A percentile compares a stretch with the other conserved stretches of the same genome.
Conservation (phyloP, 495 filamentous ascomycete genomes). For the Barbatosphaeria neglecta region DNA sequence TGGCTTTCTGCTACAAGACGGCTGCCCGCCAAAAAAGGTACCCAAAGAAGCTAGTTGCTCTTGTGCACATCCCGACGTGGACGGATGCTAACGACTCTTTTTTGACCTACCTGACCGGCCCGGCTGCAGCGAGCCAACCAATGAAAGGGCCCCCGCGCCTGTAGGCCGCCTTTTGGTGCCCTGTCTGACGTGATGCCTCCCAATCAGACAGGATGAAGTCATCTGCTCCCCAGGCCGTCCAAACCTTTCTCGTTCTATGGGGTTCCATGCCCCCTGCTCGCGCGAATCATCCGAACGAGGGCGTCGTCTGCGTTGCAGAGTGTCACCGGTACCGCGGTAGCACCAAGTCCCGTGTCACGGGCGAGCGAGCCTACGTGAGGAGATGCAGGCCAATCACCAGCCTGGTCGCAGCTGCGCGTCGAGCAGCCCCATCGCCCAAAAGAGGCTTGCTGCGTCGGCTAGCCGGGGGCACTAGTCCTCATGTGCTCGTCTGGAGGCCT, state of each 20-base stretch:
- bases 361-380: not conserved
- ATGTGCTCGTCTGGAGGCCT: not conserved
- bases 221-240: not conserved
- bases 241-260: not conserved
- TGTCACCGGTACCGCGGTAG: not conserved
- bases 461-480: not conserved
- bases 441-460: not conserved
- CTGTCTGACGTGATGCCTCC: not conserved
- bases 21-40: too few relatives aligned
- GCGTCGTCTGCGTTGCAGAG: not conserved
- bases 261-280: not conserved
- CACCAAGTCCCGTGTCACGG: not conserved
- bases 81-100: too few relatives aligned
- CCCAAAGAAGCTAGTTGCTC: too few relatives aligned
- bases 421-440: not conserved
- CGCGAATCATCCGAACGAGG: not conserved
- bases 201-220: not conserved
- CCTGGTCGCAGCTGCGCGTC: not conserved
- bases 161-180: not conserved
- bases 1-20: too few relatives aligned
- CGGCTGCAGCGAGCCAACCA: too few relatives aligned
- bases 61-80: too few relatives aligned
- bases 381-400: not conserved
- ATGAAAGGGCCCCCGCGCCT: too few relatives aligned
- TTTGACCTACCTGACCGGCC: too few relatives aligned